Evolutionary conservation across 768 basidiomycete genomes (phyloP).

Genomic region (Tylopilus rubrobrunneus): DNA sequence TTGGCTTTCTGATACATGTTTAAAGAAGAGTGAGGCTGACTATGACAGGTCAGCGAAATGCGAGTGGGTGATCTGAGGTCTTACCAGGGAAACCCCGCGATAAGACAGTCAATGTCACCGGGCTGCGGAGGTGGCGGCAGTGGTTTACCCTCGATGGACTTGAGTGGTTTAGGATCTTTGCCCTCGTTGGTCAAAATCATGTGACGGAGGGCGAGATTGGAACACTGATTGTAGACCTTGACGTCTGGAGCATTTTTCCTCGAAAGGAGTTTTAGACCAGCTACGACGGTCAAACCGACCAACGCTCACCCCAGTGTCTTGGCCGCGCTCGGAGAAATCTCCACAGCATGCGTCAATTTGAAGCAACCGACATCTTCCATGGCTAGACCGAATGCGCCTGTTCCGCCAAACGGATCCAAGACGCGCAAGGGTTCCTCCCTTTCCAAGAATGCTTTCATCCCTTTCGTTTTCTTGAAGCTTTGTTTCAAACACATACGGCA

Average conservation of each 20-base stretch:
- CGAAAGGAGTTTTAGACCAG: slow-evolving; percentile 5
- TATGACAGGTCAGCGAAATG: slow-evolving; percentile 27
- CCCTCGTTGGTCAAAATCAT: slow-evolving; percentile 50
- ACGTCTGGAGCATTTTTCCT: slow-evolving; percentile 50
- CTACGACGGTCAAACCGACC: neutral
- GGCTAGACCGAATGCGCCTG: slow-evolving; percentile 60
- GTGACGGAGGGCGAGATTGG: slow-evolving; percentile 58
- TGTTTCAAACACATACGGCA: slow-evolving; percentile 43
- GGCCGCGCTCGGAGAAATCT: slow-evolving; percentile 75
- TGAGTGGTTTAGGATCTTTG: slow-evolving; percentile 37
- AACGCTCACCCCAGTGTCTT: slow-evolving; percentile 53
- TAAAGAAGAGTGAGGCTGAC: slow-evolving; percentile 68
- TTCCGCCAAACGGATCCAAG: slow-evolving; percentile 43
- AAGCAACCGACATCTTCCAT: slow-evolving; percentile 54
- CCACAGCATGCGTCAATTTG: slow-evolving; percentile 61
- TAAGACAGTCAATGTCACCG: slow-evolving; percentile 56
- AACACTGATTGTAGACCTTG: slow-evolving; percentile 66
- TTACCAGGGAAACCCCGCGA: slow-evolving; percentile 77
- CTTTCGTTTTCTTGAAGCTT: slow-evolving; percentile 29
- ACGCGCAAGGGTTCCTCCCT: slow-evolving; percentile 26
- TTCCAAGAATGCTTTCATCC: slow-evolving; percentile 31
- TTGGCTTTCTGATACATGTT: slow-evolving; percentile 70
- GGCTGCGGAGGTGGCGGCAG: slow-evolving; percentile 47
- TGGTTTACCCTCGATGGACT: slow-evolving; percentile 34
- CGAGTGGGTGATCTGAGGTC: neutral